These are phyloP conservation scores for Colletotrichum endophyticum DNA, from an alignment of 2,329 filamentous ascomycete species.

Conservation along the genomic window DNA sequence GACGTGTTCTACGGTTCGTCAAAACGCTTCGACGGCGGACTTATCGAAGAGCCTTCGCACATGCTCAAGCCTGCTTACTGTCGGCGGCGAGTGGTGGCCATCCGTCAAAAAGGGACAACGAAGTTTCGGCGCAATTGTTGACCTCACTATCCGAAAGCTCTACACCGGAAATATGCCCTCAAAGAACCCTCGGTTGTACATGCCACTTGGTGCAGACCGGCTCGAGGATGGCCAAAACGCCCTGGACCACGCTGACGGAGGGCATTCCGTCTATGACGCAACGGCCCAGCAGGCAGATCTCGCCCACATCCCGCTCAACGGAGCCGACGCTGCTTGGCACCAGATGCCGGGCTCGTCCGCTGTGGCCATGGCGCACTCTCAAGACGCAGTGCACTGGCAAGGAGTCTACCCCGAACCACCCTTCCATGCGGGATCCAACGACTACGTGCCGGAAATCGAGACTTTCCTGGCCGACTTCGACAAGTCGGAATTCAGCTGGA, in stretches of 20 bases:
- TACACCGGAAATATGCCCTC: constrained; percentile 12
- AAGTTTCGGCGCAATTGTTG: constrained; percentile 33
- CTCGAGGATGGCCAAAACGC: neutral
- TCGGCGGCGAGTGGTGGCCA: constrained; percentile 45
- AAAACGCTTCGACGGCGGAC: constrained; percentile 18
- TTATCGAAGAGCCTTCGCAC: constrained; percentile 28
- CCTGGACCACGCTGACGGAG: neutral
- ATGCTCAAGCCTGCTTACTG: constrained; percentile 40
- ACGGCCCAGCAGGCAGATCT: neutral
- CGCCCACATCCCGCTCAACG: neutral
- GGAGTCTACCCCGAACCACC: neutral
- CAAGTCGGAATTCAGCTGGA: constrained; percentile 20
- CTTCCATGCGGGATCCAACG: neutral
- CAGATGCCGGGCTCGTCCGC: neutral
- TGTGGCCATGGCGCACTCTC: neutral
- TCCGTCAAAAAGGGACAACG: constrained; percentile 34
- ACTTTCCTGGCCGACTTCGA: constrained; percentile 18
- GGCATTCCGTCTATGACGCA: neutral
- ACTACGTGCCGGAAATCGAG: constrained; percentile 15
- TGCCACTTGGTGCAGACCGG: neutral
- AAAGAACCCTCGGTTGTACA: constrained; percentile 2
- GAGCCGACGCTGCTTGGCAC: neutral
- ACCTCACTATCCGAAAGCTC: constrained; percentile 27
- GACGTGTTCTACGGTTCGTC: constrained; percentile 32
- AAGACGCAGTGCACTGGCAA: neutral